Evolutionary conservation across 768 basidiomycete species (phyloP), one percentile per base, ranked within the genome.

Genomic region (Russula sp.): DNA sequence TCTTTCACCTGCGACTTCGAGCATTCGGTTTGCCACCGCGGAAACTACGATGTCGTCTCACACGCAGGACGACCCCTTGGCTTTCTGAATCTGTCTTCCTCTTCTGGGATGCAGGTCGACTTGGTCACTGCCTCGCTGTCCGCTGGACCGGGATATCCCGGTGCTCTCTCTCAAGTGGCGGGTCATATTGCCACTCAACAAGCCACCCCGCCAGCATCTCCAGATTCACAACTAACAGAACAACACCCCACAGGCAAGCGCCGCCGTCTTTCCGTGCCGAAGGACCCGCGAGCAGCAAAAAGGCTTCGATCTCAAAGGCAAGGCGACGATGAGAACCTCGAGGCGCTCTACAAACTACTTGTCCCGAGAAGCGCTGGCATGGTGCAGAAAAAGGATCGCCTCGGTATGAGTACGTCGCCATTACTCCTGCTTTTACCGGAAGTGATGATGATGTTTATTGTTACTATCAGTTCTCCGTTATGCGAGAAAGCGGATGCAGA

Each of bases 331-430:
- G 26, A 59, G 0, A 7, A 18, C 14, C 46, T 59, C 10, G 1
- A 22, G 16, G 34, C 5, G 7, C 34, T 64, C 34, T 55, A 3
- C 8, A 1, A 49, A 1, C 6, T 64, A 11, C 36, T 54, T 16
- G 63, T 60, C 20, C 63, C 63, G 1, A 32, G 14, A 4, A 16
- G 14, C 22, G 44, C 16, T 18, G 28, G 18, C 3, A 2, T 1
- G 1, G 58, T 5, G 16, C n/a, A 46, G 22, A 64, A 64, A 53
- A 64, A 64, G 52, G 28, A 64, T 38, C 58, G 63, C 26, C 58
- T 64, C n/a, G 11, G 20, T 28, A 30, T 10, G 24, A 48, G 63
- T 64, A 60, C 8, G 51, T 42, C 16, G 13, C 20, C 18, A 3
- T 11, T 46, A 5, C 5, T 53, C 18, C 14, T n/a, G 10, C 11